Conservation (phyloP, 257 asterid genomes). For the Solanum arcanum region DNA sequence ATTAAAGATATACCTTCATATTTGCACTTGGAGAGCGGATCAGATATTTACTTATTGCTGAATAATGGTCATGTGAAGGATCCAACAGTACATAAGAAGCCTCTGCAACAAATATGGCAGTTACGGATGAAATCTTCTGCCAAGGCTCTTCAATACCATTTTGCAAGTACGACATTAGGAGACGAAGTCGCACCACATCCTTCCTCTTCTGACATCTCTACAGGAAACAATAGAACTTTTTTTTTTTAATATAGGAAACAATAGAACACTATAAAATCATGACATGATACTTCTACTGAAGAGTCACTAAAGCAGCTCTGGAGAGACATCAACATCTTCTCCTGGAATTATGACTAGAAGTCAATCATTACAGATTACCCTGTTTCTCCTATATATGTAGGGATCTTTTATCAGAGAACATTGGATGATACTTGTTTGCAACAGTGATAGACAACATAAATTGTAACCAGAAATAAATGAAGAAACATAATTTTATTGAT, state of each 20-base stretch:
- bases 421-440: neutral
- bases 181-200: conserved; percentile 51
- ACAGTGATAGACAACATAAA: neutral
- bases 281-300: neutral
- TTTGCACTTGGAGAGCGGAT: conserved; percentile 42
- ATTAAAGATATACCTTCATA: conserved; percentile 43
- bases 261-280: conserved; percentile 5
- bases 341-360: neutral
- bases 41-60: conserved; percentile 50
- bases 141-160: conserved; percentile 69
- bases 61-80: conserved; percentile 52
- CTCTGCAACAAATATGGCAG: conserved; percentile 70
- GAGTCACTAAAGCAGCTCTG: neutral
- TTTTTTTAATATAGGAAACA: conserved; percentile 1
- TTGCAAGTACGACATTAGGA: conserved; percentile 63
- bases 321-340: neutral
- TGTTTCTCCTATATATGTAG: neutral
- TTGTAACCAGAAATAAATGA: neutral
- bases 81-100: conserved; percentile 70
- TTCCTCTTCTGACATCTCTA: conserved; percentile 72
- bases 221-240: conserved; percentile 10
- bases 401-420: neutral
- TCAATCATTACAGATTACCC: neutral
- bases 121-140: conserved; percentile 73
- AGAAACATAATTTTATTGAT: neutral